These are phyloP conservation scores for Apiotrichum laibachii DNA, from an alignment of 1,284 basidiomycete species.

Conservation along the genomic window DNA sequence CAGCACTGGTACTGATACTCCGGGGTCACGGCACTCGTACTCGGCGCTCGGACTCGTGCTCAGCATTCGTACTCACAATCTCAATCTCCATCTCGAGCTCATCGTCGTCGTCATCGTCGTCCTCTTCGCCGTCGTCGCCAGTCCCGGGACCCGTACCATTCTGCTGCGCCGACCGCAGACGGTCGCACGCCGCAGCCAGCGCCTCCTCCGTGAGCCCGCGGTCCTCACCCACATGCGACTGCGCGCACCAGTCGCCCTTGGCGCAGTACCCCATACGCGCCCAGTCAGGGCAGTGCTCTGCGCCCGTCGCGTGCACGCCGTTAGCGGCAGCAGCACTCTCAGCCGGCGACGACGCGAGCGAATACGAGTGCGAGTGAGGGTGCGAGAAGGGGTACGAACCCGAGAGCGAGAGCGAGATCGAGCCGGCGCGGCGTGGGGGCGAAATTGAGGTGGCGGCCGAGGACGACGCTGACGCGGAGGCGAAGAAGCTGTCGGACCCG, in stretches of 20 bases:
- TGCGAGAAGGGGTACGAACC: no score
- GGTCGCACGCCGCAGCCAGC: constrained; percentile 20
- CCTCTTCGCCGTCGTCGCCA: not conserved
- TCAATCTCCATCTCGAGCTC: constrained; percentile 17
- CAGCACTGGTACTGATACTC: no score
- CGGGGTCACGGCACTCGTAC: not conserved
- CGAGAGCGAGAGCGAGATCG: no score
- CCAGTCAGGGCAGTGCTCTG: constrained; percentile 14
- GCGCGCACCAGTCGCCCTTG: constrained; percentile 13
- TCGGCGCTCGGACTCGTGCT: no score
- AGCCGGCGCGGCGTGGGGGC: not conserved
- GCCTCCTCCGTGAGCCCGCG: constrained; percentile 27
- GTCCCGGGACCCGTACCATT: not conserved
- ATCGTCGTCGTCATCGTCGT: constrained; percentile 12
- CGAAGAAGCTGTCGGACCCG: not conserved
- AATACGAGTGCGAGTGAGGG: not conserved
- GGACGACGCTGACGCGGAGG: not conserved
- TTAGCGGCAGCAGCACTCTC: not conserved
- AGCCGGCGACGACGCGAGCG: not conserved
- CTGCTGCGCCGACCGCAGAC: constrained; percentile 10
- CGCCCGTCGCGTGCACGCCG: not conserved
- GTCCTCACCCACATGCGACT: constrained; percentile 15
- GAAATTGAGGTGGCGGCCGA: not conserved
- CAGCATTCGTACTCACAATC: no score
- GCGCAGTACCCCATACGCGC: constrained; percentile 14